Percentiles rank a stretch among this genome's conserved stretches.
These are phyloP conservation scores for Arthrobotrys sinensis DNA, from an alignment of 2,329 filamentous ascomycete genomes.

Conservation along the genomic window DNA sequence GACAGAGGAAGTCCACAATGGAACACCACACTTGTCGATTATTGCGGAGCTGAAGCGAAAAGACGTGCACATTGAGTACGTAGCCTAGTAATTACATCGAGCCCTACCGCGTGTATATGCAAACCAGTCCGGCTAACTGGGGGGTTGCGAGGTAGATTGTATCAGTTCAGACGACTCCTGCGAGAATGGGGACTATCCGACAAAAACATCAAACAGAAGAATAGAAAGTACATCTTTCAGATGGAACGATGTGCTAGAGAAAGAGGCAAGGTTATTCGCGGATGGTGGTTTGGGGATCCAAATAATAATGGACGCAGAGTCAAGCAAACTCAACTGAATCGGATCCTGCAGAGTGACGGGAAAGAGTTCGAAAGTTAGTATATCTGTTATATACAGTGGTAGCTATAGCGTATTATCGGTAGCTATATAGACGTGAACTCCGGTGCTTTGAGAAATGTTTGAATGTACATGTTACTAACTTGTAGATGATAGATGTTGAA, in stretches of 20 bases:
- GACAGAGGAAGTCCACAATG: conserved; percentile 11
- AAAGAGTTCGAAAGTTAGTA: conserved; percentile 24
- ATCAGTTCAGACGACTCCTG: conserved; percentile 24
- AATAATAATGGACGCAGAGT: not conserved
- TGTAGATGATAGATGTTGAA: conserved; percentile 15
- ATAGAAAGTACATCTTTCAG: conserved; percentile 36
- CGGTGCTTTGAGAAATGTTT: not conserved
- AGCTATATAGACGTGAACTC: not conserved
- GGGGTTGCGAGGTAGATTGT: not conserved
- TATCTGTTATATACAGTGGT: not conserved
- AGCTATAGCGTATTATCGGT: not conserved
- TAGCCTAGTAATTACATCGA: not conserved
- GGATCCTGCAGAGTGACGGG: conserved; percentile 29
- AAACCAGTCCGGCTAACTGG: not conserved
- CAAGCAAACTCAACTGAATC: conserved; percentile 16
- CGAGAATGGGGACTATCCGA: not conserved
- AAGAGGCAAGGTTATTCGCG: conserved; percentile 12
- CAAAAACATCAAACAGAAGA: conserved; percentile 19
- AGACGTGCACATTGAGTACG: conserved; percentile 27
- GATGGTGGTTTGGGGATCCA: conserved; percentile 15
- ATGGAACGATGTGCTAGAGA: not conserved
- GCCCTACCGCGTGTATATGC: not conserved
- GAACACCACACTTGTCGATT: conserved; percentile 12
- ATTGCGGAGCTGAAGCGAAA: conserved; percentile 13
- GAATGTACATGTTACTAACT: not conserved